A percentile compares a stretch with the other conserved stretches of the same genome.
phyloP scores from a whole-genome alignment of 768 basidiomycete species.

The Phylloporus sp. region DNA sequence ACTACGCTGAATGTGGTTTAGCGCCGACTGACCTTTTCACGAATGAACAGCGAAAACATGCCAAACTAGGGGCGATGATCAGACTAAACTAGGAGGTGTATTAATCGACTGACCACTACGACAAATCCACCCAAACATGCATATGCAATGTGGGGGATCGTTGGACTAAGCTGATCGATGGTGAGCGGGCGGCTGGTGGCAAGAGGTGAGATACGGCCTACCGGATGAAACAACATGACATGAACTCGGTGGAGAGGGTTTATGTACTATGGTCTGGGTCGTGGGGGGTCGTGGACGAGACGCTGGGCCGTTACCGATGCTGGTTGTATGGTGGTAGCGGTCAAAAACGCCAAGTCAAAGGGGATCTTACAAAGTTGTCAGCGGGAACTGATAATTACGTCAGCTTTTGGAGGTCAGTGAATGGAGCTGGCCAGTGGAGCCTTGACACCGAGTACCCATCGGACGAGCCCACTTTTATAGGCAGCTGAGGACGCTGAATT shows the following conservation, averaged over 20 bases:
- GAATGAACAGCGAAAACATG: constrained; percentile 90
- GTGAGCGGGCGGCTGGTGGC: constrained; percentile 1
- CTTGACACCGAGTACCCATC: neutral
- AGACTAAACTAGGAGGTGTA: neutral
- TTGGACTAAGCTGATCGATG: constrained; percentile 39
- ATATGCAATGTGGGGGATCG: constrained; percentile 72
- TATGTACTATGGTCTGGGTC: neutral
- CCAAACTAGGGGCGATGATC: constrained; percentile 58
- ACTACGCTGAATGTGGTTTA: neutral
- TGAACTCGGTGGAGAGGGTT: constrained; percentile 10
- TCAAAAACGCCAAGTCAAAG: neutral
- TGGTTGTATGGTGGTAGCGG: constrained; percentile 4
- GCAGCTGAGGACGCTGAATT: neutral
- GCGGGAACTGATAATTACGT: constrained; percentile 14
- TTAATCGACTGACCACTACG: constrained; percentile 51
- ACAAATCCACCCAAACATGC: constrained; percentile 79
- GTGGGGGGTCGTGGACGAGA: constrained; percentile 4
- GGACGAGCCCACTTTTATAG: constrained; percentile 7
- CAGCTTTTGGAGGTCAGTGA: constrained; percentile 4
- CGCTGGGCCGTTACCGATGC: neutral
- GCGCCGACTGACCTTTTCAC: constrained; percentile 62
- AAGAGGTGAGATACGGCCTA: constrained; percentile 25
- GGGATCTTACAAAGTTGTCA: neutral
- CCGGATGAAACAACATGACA: constrained; percentile 50
- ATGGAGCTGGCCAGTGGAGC: neutral